Conservation (phyloP, 163 green algal genomes). For the Scenedesmus sp. region DNA sequence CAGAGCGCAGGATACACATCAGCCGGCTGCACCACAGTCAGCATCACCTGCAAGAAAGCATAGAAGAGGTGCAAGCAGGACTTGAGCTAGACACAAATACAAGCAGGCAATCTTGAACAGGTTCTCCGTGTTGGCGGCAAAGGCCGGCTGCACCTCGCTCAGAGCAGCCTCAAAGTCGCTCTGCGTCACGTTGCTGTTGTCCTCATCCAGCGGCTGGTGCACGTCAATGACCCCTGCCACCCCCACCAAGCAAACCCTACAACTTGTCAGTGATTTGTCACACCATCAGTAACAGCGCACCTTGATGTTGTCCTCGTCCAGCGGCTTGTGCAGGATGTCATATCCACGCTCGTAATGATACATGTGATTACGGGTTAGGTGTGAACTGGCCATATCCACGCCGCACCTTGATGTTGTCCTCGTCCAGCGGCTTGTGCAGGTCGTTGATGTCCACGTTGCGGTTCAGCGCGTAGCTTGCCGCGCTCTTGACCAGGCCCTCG, state of each 20-base stretch:
- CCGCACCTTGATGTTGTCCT: constrained; percentile 94
- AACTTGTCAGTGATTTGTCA: too few relatives aligned
- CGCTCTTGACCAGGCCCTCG: constrained; percentile 97
- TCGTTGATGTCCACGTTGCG: constrained; percentile 94
- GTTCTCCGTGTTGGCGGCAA: constrained; percentile 90
- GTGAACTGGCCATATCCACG: too few relatives aligned
- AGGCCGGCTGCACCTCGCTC: constrained; percentile 95
- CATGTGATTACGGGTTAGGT: too few relatives aligned
- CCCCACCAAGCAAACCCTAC: constrained; percentile 79
- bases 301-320: constrained; percentile 98
- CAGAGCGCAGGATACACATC: too few relatives aligned
- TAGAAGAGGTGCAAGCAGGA: background rate
- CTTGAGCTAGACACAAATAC: background rate
- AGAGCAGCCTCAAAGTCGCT: constrained; percentile 93
- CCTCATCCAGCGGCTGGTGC: constrained; percentile 92
- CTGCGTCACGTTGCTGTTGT: constrained; percentile 89
- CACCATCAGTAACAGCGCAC: constrained; percentile 51
- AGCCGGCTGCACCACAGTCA: background rate
- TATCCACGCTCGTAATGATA: constrained; percentile 80
- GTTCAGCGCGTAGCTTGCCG: constrained; percentile 94
- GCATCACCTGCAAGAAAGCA: background rate
- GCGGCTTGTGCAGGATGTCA: constrained; percentile 90
- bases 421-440: constrained; percentile 92
- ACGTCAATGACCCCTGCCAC: constrained; percentile 80
- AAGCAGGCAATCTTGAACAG: constrained; percentile 74